These are phyloP conservation scores for Globisporangium viniferum DNA, from an alignment of 352 stramenopile genomes.

Conservation along the genomic window DNA sequence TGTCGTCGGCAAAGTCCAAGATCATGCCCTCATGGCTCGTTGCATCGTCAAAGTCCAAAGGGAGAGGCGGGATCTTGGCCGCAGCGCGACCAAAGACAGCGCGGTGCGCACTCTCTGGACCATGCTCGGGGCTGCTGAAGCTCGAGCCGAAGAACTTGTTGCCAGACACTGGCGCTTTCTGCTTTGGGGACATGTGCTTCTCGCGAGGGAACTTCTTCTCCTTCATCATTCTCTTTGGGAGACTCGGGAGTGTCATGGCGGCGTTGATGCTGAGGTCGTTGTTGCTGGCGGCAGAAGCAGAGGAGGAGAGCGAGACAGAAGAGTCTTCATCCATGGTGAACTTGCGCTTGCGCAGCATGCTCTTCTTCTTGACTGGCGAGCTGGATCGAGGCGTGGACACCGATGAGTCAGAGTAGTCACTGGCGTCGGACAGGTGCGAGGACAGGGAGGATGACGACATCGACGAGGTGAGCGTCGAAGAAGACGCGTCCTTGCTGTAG, in stretches of 20 bases:
- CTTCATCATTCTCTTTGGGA: constrained; percentile 66
- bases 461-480: not conserved
- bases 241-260: constrained; percentile 32
- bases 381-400: constrained; percentile 1
- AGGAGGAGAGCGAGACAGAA: not conserved
- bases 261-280: constrained; percentile 20
- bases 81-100: constrained; percentile 30
- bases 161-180: constrained; percentile 44
- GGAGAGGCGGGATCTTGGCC: constrained; percentile 25
- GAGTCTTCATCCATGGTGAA: constrained; percentile 34
- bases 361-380: constrained; percentile 53
- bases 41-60: constrained; percentile 56
- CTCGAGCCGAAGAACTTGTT: constrained; percentile 40
- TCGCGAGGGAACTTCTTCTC: constrained; percentile 56
- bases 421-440: constrained; percentile 15
- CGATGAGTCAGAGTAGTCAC: constrained; percentile 12
- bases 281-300: constrained; percentile 24
- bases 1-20: constrained; percentile 79
- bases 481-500: constrained; percentile 1
- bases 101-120: constrained; percentile 30
- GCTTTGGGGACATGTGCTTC: constrained; percentile 75
- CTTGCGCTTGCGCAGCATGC: constrained; percentile 68
- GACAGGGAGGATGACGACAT: not conserved
- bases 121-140: constrained; percentile 25
- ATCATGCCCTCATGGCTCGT: constrained; percentile 44